Evolutionary conservation across 2,329 filamentous ascomycete genomes (phyloP), one percentile per base, ranked within the genome.

Genomic region (Pseudogymnoascus sp.): DNA sequence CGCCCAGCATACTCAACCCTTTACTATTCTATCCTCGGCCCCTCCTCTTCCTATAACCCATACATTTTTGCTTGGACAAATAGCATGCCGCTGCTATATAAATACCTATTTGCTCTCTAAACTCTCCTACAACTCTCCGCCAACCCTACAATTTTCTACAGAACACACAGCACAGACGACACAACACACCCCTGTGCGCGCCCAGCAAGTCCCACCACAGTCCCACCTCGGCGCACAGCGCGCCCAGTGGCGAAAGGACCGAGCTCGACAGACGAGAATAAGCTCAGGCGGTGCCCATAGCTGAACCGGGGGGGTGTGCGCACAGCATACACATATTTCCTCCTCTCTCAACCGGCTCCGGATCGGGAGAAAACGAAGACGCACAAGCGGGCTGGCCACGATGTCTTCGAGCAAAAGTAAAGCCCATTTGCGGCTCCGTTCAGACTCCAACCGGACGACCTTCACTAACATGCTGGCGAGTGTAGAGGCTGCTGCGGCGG

Each of bases 401-500:
- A 77, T 77, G 76, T 69, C 41, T 47, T 47, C 72, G 30, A 70
- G 74, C 62, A 74, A 73, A 64, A 77, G 74, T 70, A 68, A 59
- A 41, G 30, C 58, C 33, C 30, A 58, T n/a, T 25, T 58, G 53
- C 30, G 53, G 30, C 53, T 58, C 14, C 53, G 53, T 37, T 58
- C 53, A 35, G 53, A 58, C 6, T 58, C 53, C 3, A 35, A 58
- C 53, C 30, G 15, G 20, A 18, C 53, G 18, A 58, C 53, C 11
- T 58, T 58, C 53, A 37, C 53, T 58, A 58, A 58, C 53, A 58
- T 58, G 53, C 35, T 66, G 25, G 47, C 25, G 20, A 37, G 25
- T 62, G 11, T 65, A 81, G 79, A 75, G 69, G 72, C 76, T 74
- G 85, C 85, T 60, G 82, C 78, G 62, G 83, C 86, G 68, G 86